Percentiles rank a stretch among this genome's conserved stretches.
phyloP scores from a whole-genome alignment of 352 stramenopile genomes.

The Globisporangium carolinianum region DNA sequence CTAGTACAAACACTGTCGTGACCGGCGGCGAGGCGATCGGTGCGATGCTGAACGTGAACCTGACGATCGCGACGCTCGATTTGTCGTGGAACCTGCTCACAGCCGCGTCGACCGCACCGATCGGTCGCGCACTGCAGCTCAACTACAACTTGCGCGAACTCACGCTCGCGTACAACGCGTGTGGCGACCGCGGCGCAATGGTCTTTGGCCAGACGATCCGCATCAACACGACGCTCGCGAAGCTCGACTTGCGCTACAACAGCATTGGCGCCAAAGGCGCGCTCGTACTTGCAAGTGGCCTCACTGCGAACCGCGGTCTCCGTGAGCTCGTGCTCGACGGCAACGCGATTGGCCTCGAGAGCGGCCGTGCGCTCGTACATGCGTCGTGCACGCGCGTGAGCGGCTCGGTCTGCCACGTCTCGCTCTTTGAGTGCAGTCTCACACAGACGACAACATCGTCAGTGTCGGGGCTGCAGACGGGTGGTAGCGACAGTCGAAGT shows the following conservation, averaged over 20 bases:
- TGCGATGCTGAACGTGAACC: constrained; percentile 75
- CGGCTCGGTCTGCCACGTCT: constrained; percentile 32
- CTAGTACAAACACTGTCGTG: constrained; percentile 5
- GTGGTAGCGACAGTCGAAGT: too few species aligned
- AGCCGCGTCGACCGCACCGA: constrained; percentile 25
- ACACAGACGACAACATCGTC: constrained; percentile 6
- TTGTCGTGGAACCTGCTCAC: constrained; percentile 85
- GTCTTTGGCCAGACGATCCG: constrained; percentile 49
- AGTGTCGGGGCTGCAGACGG: not conserved
- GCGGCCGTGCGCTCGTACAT: constrained; percentile 47
- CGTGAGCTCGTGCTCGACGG: constrained; percentile 47
- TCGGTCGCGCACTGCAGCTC: constrained; percentile 40
- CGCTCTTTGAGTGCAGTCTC: constrained; percentile 49
- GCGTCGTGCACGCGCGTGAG: constrained; percentile 31
- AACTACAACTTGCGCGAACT: constrained; percentile 65
- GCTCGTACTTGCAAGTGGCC: constrained; percentile 43
- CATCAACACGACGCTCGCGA: constrained; percentile 32
- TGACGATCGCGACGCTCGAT: constrained; percentile 60
- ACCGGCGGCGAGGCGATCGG: constrained; percentile 74
- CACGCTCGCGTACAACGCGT: constrained; percentile 58
- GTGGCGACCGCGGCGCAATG: constrained; percentile 48
- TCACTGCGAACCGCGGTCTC: constrained; percentile 42
- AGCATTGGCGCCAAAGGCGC: constrained; percentile 46
- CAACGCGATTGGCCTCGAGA: constrained; percentile 50
- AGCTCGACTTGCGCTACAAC: constrained; percentile 58